phyloP scores from a whole-genome alignment of 2,329 filamentous ascomycete genomes.

The Dothideomycetidae sp. region DNA sequence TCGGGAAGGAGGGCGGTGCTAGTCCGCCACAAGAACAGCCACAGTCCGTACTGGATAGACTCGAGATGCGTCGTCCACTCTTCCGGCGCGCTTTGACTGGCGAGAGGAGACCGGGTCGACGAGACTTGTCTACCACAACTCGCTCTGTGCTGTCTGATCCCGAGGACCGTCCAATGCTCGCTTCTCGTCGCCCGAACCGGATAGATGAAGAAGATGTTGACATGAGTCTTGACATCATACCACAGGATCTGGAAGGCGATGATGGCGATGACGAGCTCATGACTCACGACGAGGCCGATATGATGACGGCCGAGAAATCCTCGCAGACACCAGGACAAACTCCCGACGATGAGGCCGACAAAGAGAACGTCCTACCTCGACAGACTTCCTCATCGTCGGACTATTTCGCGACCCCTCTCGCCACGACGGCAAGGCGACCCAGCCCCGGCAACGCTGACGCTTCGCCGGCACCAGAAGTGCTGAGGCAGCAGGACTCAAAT shows the following conservation, averaged over 20 bases:
- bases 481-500: background rate
- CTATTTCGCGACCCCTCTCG: slow-evolving; percentile 5
- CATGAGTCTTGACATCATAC: slow-evolving; percentile 29
- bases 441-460: slow-evolving; percentile 1
- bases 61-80: slow-evolving; percentile 41
- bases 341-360: slow-evolving; percentile 10
- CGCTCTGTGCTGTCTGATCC: slow-evolving; percentile 45
- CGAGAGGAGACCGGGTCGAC: slow-evolving; percentile 20
- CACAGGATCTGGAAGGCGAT: slow-evolving; percentile 57
- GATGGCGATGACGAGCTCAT: slow-evolving; percentile 80
- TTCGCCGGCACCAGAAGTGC: slow-evolving; percentile 4
- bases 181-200: slow-evolving; percentile 24
- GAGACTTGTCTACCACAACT: slow-evolving; percentile 37
- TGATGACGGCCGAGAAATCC: slow-evolving; percentile 9
- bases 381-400: slow-evolving; percentile 1
- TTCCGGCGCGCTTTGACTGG: slow-evolving; percentile 36
- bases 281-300: slow-evolving; percentile 49
- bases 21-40: slow-evolving; percentile 48
- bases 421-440: background rate
- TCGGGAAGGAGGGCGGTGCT: slow-evolving; percentile 40
- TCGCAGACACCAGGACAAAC: slow-evolving; percentile 5
- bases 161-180: slow-evolving; percentile 30
- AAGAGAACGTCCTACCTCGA: slow-evolving; percentile 4
- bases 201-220: slow-evolving; percentile 32
- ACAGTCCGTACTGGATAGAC: slow-evolving; percentile 40